Base-by-base conservation (phyloP, 306 rosid genomes). In the Begonia fuchsioides region DNA sequence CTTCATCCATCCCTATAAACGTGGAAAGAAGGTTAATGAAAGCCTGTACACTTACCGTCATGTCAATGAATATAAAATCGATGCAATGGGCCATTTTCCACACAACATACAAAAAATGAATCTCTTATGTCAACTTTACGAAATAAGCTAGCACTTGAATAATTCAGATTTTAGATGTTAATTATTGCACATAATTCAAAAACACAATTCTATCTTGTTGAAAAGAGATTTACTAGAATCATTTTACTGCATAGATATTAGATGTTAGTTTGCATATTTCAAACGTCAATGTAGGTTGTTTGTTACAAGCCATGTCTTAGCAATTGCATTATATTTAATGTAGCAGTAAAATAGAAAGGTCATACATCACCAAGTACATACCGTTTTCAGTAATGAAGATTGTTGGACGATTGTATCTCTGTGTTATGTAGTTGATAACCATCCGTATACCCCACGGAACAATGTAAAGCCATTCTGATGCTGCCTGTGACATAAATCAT, bases 401-500 rank as follows among this genome's bases (percentile, higher is more conserved):
- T 0, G 85, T 73, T 14, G 76, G 68, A 54, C 75, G 57, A 14
- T 72, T 64, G 77, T 88, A 88, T 58, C 58, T 78, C 56, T 76
- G 70, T 54, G 80, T 67, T 44, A 81, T 11, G 61, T 88, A 74
- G 64, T 78, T 83, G 39, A 88, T 68, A 72, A 76, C 50, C 78
- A 76, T 88, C 51, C 71, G 68, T 12, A 88, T 44, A 56, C 96
- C 96, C 96, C 96, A 88, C 41, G 96, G 96, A 83, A 88, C 95
- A 57, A 81, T 66, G 65, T 83, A 83, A 56, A 88, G 86, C 96
- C 95, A 88, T 53, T 88, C 94, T 38, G 96, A 88, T 64, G 96
- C 96, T 43, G 96, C 96, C 96, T 83, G 86, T 65, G 58, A 69
- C 17, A 58, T 52, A 54, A 60, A 60, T 39, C 6, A 10, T 55